phyloP scores from a whole-genome alignment of 345 rosid species.

The Gossypium australe region DNA sequence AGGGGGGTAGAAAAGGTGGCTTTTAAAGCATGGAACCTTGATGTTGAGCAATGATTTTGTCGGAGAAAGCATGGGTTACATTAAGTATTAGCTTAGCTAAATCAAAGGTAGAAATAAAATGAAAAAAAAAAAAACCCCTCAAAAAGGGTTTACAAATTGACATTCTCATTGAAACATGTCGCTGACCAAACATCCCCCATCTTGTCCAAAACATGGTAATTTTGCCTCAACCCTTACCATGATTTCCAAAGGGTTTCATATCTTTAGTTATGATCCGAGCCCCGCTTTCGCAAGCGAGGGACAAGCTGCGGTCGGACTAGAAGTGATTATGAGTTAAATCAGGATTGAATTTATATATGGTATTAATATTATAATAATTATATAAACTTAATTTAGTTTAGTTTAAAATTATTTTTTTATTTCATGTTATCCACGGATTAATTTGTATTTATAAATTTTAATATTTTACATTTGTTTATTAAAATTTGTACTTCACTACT shows the following conservation, averaged over 20 bases:
- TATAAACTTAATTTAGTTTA: too few relatives aligned
- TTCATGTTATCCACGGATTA: too few relatives aligned
- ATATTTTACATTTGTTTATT: too few relatives aligned
- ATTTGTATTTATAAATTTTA: too few relatives aligned
- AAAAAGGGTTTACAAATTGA: constrained; percentile 15
- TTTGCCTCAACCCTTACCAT: constrained; percentile 9
- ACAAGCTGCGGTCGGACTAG: too few relatives aligned
- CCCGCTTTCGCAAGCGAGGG: not conserved
- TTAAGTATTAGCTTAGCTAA: constrained; percentile 15
- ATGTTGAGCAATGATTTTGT: constrained; percentile 46
- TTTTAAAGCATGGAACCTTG: constrained; percentile 26
- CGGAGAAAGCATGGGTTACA: constrained; percentile 26
- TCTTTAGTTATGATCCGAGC: not conserved
- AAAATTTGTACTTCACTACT: too few relatives aligned
- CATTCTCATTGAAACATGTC: constrained; percentile 23
- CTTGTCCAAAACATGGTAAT: not conserved
- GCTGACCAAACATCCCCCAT: constrained; percentile 3
- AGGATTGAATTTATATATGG: too few relatives aligned
- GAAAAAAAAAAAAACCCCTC: not conserved
- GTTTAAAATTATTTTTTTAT: too few relatives aligned
- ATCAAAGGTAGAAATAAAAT: not conserved
- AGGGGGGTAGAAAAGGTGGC: constrained; percentile 20
- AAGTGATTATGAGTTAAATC: too few relatives aligned
- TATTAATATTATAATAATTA: too few relatives aligned
- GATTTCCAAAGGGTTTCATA: not conserved